Conservation (phyloP, 2,329 filamentous ascomycete genomes). For the Fusarium nurragi region DNA sequence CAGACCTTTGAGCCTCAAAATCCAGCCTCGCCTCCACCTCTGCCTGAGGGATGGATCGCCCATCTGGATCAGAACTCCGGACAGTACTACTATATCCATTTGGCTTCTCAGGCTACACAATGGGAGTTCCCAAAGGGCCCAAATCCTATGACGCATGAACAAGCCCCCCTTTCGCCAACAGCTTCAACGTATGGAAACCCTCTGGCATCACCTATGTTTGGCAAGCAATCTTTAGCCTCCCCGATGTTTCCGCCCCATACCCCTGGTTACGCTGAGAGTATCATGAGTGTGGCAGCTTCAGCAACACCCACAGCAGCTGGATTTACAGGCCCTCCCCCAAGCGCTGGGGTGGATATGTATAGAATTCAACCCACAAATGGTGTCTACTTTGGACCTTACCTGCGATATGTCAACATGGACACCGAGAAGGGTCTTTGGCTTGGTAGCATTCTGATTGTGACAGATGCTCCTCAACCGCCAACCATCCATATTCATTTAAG, state of each 20-base stretch:
- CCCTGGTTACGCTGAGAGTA: constrained; percentile 85
- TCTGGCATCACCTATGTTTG: constrained; percentile 73
- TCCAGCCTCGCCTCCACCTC: constrained; percentile 85
- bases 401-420: constrained; percentile 98
- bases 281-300: constrained; percentile 80
- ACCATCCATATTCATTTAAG: constrained; percentile 96
- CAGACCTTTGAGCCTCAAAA: constrained; percentile 57
- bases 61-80: constrained; percentile 95
- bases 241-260: constrained; percentile 85
- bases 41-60: constrained; percentile 98
- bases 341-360: constrained; percentile 91
- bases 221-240: constrained; percentile 69
- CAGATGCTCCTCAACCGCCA: constrained; percentile 88
- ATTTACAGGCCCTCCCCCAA: constrained; percentile 88
- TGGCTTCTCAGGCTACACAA: constrained; percentile 93
- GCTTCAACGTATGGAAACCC: constrained; percentile 80
- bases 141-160: constrained; percentile 85
- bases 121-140: constrained; percentile 99
- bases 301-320: constrained; percentile 81
- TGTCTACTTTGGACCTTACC: constrained; percentile 96
- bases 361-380: constrained; percentile 93
- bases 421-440: constrained; percentile 89
- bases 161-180: constrained; percentile 83
- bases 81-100: constrained; percentile 98
- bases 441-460: constrained; percentile 92